These are phyloP conservation scores for Rossbeevera mucosa DNA, from an alignment of 768 basidiomycete species.

Conservation along the genomic window DNA sequence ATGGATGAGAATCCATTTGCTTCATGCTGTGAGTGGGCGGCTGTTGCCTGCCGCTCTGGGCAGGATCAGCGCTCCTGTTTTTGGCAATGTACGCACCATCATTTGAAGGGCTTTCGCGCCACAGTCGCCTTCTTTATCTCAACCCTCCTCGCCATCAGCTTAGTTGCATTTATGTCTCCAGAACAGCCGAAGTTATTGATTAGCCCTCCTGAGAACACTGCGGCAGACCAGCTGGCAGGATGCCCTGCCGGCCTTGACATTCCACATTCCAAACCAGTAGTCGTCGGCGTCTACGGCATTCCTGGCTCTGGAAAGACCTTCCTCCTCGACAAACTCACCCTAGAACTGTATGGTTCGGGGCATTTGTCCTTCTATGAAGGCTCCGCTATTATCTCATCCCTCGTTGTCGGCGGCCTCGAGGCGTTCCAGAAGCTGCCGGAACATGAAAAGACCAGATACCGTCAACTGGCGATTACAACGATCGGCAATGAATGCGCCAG, in stretches of 20 bases:
- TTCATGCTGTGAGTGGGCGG: too few relatives aligned
- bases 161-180: not conserved
- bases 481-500: constrained; percentile 9
- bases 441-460: constrained; percentile 12
- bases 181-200: constrained; percentile 7
- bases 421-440: constrained; percentile 12
- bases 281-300: constrained; percentile 12
- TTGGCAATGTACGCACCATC: too few relatives aligned
- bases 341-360: constrained; percentile 9
- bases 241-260: constrained; percentile 3
- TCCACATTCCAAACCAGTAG: constrained; percentile 9
- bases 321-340: constrained; percentile 8
- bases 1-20: too few relatives aligned
- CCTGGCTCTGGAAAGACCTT: constrained; percentile 15
- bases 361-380: constrained; percentile 14
- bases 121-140: not conserved
- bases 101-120: too few relatives aligned
- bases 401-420: constrained; percentile 9
- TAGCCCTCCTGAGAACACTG: constrained; percentile 6
- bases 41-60: too few relatives aligned
- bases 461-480: constrained; percentile 10
- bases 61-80: too few relatives aligned
- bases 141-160: constrained; percentile 1
- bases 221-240: constrained; percentile 1
- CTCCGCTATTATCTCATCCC: constrained; percentile 13